Evolutionary conservation across 176 grass and related monocot genomes (phyloP).

Genomic region (Thinopyrum elongatum): DNA sequence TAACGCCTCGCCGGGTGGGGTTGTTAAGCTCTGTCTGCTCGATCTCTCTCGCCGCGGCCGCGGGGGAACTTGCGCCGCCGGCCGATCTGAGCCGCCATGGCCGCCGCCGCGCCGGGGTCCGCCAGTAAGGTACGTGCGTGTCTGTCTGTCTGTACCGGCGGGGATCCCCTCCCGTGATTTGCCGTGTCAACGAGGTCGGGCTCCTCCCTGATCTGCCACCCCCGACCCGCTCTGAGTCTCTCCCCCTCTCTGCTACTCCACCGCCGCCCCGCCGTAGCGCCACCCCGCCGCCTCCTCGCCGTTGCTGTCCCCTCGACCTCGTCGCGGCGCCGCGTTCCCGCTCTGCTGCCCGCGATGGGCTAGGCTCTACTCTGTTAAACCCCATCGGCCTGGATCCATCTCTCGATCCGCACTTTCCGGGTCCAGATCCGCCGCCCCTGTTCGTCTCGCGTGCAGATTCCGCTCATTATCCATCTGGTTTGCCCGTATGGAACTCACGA

Average conservation of each 20-base stretch:
- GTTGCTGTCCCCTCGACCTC: no score
- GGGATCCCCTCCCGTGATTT: neutral
- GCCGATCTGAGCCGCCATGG: conserved; percentile 47
- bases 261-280: no score
- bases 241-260: neutral
- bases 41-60: neutral
- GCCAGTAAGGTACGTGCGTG: conserved; percentile 40
- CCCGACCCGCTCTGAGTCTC: neutral
- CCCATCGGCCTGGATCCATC: neutral
- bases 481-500: neutral
- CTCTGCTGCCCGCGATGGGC: neutral
- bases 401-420: neutral
- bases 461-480: neutral
- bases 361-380: neutral
- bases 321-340: neutral
- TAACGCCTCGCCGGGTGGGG: conserved; percentile 11
- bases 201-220: neutral
- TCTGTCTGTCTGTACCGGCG: neutral
- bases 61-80: neutral
- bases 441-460: neutral
- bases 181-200: neutral
- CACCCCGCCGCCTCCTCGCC: no score
- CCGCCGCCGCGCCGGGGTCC: conserved; percentile 30
- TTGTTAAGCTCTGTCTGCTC: no score
- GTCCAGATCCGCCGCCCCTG: neutral